Conservation (phyloP, 306 rosid species). For the Quercus suber region DNA sequence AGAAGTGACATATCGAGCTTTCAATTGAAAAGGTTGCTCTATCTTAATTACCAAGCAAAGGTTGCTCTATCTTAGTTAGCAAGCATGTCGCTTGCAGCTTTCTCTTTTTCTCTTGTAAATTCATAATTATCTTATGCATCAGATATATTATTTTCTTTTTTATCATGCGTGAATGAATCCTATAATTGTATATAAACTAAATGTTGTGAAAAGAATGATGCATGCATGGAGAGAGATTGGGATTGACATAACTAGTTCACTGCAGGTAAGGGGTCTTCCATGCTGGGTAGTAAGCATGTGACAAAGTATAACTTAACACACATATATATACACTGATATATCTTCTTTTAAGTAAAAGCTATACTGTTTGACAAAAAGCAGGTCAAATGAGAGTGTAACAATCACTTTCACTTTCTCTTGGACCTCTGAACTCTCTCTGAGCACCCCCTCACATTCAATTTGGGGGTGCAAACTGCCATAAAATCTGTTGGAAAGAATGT, state of each 20-base stretch:
- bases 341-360: conserved; percentile 25
- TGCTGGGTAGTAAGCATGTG: conserved; percentile 19
- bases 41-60: background rate
- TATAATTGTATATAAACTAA: no score
- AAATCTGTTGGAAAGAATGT: conserved; percentile 8
- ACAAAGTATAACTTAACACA: background rate
- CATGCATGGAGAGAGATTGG: no score
- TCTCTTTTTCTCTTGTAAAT: no score
- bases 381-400: background rate
- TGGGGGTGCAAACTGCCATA: conserved; percentile 9
- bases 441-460: conserved; percentile 2
- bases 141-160: no score
- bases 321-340: background rate
- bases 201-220: no score
- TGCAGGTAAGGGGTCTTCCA: background rate
- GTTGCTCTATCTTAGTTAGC: background rate
- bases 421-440: background rate
- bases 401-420: conserved; percentile 26
- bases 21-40: background rate
- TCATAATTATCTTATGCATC: no score
- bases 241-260: background rate
- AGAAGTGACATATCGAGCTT: background rate
- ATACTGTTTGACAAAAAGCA: conserved; percentile 3
- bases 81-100: no score
- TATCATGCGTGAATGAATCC: no score